Evolutionary conservation across 1,284 basidiomycete species (phyloP).

Genomic region (Malassezia equina): DNA sequence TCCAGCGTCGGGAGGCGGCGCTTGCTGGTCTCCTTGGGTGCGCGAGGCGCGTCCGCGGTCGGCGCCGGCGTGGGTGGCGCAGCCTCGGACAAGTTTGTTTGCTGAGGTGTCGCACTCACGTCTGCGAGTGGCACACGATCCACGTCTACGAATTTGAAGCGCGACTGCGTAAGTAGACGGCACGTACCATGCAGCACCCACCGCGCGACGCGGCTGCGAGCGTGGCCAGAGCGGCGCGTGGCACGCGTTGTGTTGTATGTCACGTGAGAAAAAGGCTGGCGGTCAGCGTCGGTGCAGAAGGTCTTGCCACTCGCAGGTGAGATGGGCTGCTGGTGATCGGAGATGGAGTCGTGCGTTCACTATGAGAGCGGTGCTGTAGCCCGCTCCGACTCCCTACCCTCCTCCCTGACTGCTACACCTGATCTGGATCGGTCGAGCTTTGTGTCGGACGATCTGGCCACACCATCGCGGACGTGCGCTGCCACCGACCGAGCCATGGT

Average conservation of each 20-base stretch:
- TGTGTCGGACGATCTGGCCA: neutral
- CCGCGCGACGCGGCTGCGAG: neutral
- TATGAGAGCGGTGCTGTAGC: neutral
- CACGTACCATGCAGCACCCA: constrained; percentile 1
- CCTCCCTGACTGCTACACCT: neutral
- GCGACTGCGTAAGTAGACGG: neutral
- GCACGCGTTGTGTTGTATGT: neutral
- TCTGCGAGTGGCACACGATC: neutral
- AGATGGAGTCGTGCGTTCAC: neutral
- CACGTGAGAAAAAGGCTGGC: neutral
- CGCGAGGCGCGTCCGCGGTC: neutral
- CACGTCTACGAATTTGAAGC: neutral
- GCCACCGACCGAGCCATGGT: neutral
- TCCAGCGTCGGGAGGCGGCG: neutral
- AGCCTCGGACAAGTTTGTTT: neutral
- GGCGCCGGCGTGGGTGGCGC: neutral
- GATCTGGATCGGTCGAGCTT: constrained; percentile 1
- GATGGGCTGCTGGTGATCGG: neutral
- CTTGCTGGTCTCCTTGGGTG: neutral
- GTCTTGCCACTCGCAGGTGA: neutral
- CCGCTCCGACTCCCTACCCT: neutral
- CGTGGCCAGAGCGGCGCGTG: neutral
- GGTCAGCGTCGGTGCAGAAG: neutral
- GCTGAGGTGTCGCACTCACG: neutral
- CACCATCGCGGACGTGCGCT: neutral